Conservation (phyloP, 2,329 filamentous ascomycete species). For the Botryotinia narcissicola region DNA sequence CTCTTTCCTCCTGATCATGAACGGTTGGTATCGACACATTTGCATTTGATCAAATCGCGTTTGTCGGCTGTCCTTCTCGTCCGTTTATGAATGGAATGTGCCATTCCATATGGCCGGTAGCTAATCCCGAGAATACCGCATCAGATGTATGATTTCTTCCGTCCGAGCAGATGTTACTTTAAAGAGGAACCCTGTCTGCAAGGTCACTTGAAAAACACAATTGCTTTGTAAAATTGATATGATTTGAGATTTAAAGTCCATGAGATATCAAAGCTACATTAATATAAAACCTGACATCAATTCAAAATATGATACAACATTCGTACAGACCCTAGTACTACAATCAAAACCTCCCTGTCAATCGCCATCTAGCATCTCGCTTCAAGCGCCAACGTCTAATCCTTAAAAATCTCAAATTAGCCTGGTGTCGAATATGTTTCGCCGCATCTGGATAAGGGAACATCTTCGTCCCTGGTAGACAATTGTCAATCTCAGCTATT, state of each 20-base stretch:
- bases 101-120: neutral
- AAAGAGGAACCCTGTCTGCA: neutral
- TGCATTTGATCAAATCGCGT: neutral
- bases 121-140: neutral
- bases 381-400: neutral
- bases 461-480: constrained; percentile 25
- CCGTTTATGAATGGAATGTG: neutral
- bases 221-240: neutral
- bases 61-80: neutral
- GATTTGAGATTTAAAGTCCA: neutral
- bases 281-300: neutral
- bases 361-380: constrained; percentile 1
- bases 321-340: neutral
- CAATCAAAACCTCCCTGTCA: neutral
- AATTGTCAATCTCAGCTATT: constrained; percentile 28
- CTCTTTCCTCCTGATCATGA: neutral
- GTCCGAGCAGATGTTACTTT: neutral
- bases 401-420: constrained; percentile 1
- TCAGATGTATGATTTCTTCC: neutral
- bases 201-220: neutral
- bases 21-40: neutral
- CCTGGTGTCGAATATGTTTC: constrained; percentile 7
- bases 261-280: neutral
- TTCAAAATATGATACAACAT: neutral
- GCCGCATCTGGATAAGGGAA: constrained; percentile 6